These are phyloP conservation scores for Medicago truncatula DNA, from an alignment of 306 rosid species.

Conservation along the genomic window DNA sequence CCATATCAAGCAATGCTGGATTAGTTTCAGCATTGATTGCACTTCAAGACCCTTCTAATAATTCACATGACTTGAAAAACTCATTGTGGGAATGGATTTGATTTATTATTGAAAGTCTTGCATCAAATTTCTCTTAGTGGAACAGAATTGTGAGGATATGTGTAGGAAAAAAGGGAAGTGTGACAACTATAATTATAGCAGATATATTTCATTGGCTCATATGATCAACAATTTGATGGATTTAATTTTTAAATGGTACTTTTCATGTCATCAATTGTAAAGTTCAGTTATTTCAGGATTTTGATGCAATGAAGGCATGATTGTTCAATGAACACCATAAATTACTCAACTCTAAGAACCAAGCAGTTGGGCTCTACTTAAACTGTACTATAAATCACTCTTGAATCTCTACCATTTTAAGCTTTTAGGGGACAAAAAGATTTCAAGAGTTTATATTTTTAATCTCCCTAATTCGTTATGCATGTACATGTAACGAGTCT, in stretches of 20 bases:
- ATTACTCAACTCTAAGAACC: no score
- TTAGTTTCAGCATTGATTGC: conserved; percentile 85
- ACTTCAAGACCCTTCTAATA: conserved; percentile 60
- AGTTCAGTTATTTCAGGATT: no score
- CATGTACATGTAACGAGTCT: no score
- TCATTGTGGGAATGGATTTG: conserved; percentile 62
- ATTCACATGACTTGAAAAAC: conserved; percentile 42
- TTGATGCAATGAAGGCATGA: no score
- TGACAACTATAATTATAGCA: conserved; percentile 1
- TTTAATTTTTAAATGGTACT: background rate
- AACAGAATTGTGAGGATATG: background rate
- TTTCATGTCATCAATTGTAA: background rate
- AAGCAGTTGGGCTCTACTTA: no score
- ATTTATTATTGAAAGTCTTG: conserved; percentile 36
- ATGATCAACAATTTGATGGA: background rate
- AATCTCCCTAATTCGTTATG: no score
- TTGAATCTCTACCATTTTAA: no score
- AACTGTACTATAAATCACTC: no score
- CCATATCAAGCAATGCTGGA: conserved; percentile 82
- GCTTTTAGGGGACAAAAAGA: no score
- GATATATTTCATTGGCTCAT: conserved; percentile 7
- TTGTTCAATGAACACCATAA: no score
- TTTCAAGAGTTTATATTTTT: no score
- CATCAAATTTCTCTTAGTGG: background rate
- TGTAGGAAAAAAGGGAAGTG: background rate